A percentile compares a stretch with the other conserved stretches of the same genome.
Evolutionary conservation across 1,284 basidiomycete species (phyloP).

Genomic region (Apiotrichum akiyoshidainum): DNA sequence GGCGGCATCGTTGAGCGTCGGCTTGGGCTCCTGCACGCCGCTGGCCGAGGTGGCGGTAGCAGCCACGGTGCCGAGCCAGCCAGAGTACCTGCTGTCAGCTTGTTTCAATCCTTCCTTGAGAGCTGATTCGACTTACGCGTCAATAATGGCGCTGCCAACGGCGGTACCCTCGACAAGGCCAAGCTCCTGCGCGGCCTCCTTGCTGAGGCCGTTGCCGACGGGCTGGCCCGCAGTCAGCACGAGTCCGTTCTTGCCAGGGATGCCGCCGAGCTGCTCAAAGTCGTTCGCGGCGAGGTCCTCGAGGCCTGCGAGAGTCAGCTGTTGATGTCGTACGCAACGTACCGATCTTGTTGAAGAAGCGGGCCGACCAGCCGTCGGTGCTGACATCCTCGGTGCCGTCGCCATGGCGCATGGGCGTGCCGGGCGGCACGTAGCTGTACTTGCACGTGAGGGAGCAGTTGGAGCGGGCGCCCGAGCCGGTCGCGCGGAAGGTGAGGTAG

Average conservation of each 20-base stretch:
- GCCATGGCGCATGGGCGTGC: slow-evolving; percentile 44
- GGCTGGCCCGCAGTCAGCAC: slow-evolving; percentile 89
- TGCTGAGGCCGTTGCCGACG: slow-evolving; percentile 77
- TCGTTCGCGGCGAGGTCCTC: slow-evolving; percentile 55
- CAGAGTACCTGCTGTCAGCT: slow-evolving; percentile 68
- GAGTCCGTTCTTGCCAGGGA: slow-evolving; percentile 58
- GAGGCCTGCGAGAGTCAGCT: slow-evolving; percentile 25
- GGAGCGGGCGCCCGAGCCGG: slow-evolving; percentile 72
- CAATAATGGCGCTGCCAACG: slow-evolving; percentile 91
- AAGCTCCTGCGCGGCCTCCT: slow-evolving; percentile 74
- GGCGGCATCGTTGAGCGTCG: slow-evolving; percentile 68
- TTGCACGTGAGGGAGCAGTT: slow-evolving; percentile 95
- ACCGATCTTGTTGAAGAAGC: slow-evolving; percentile 81
- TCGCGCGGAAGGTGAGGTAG: slow-evolving; percentile 91
- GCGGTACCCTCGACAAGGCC: slow-evolving; percentile 85
- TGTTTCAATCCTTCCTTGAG: background rate
- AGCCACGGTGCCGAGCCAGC: slow-evolving; percentile 97
- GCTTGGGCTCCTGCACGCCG: slow-evolving; percentile 44
- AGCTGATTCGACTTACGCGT: slow-evolving; percentile 63
- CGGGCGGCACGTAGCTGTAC: slow-evolving; percentile 86
- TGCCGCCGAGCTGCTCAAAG: slow-evolving; percentile 75
- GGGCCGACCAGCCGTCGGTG: slow-evolving; percentile 73
- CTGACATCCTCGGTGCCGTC: slow-evolving; percentile 47
- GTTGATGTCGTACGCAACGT: slow-evolving; percentile 11
- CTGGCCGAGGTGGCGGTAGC: slow-evolving; percentile 65